Evolutionary conservation across 495 filamentous ascomycete genomes (phyloP), one percentile per base, ranked within the genome.

Genomic region (Podospora comata): DNA sequence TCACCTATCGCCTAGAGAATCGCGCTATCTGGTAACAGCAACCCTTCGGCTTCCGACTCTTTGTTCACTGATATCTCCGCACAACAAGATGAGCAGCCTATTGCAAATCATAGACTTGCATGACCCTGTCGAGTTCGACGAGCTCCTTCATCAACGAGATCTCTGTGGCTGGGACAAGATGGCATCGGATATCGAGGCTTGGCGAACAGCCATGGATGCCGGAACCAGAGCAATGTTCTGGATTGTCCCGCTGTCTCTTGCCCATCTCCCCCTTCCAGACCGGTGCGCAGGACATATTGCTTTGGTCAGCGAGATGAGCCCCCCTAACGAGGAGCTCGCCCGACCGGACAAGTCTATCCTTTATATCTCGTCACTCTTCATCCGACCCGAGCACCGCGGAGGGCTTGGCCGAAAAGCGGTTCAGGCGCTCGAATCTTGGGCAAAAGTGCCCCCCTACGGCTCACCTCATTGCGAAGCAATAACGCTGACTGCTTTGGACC

Each of bases 271-370:
- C 3, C 5, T n/a, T n/a, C 56, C 34, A 9, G 39, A 67, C 15
- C 34, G 60, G 20, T 62, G 56, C 27, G 66, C 55, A n/a, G 66
- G 66, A 20, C 66, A 67, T 57, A 67, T 67, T 53, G 64, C 64
- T 16, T 16, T 48, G 39, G 39, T 48, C 39, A 48, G 39, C 39
- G 39, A 48, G 39, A 48, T 11, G 39, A 48, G 39, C 27, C 60
- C 60, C 6, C 60, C 60, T 4, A 28, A 62, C 2, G 11, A 62
- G 7, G 60, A 62, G 60, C 60, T 62, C 15, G 60, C 60, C 13
- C 20, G 27, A 3, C 60, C 0, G 3, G 60, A 62, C 60, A 62
- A 44, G 60, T 62, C 60, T 7, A 4, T 62, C 30, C 30, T 62
- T 5, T n/a, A 62, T 27, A 15, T 62, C 19, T 30, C 60, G 2